Percentiles rank a stretch among this genome's conserved stretches.
These are phyloP conservation scores for Nakazawaea ishiwadae DNA, from an alignment of 805 yeast genomes.

Conservation along the genomic window DNA sequence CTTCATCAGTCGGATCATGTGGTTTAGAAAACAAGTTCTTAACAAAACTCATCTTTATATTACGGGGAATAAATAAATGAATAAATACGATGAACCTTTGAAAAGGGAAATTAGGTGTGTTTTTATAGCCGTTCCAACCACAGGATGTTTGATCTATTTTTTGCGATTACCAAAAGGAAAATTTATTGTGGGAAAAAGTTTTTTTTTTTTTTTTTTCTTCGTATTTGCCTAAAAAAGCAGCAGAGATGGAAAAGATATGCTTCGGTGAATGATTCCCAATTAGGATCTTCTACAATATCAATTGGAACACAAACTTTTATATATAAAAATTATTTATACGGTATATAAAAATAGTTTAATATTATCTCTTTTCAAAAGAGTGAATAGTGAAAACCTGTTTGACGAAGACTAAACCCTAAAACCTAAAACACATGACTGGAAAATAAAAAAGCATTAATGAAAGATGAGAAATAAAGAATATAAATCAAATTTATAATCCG, in stretches of 20 bases:
- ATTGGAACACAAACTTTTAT: no score
- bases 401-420: not conserved
- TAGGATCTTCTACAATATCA: no score
- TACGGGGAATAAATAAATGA: no score
- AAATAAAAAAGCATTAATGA: not conserved
- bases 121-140: no score
- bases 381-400: not conserved
- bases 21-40: constrained; percentile 1
- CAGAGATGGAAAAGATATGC: no score
- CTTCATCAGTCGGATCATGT: constrained; percentile 22
- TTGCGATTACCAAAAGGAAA: not conserved
- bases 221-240: no score
- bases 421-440: not conserved
- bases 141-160: not conserved
- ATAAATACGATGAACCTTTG: no score
- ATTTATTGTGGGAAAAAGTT: not conserved
- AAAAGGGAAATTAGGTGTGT: no score
- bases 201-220: not conserved
- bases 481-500: constrained; percentile 5
- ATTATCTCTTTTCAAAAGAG: not conserved
- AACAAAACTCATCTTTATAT: constrained; percentile 9
- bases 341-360: not conserved
- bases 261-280: no score
- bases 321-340: no score
- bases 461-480: not conserved